Evolutionary conservation across 2,329 filamentous ascomycete genomes (phyloP).

Genomic region (Arthrobotrys sphaeroides): DNA sequence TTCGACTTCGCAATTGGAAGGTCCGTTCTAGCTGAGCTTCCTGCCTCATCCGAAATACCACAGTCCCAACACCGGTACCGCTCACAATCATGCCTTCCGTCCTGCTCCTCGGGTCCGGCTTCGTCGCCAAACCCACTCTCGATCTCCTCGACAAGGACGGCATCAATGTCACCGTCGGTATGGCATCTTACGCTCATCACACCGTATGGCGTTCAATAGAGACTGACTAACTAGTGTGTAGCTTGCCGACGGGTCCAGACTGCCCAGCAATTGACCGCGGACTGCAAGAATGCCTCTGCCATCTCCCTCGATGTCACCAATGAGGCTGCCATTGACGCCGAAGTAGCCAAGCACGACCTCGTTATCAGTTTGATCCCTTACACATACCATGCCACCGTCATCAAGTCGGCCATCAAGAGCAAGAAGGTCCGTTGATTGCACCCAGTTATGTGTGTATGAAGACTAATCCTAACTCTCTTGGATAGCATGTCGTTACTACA

Average conservation of each 20-base stretch:
- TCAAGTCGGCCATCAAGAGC: constrained; percentile 88
- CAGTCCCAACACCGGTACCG: constrained; percentile 4
- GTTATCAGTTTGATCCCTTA: constrained; percentile 88
- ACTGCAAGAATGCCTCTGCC: constrained; percentile 76
- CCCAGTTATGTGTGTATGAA: not conserved
- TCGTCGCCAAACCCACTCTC: constrained; percentile 69
- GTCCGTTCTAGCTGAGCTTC: not conserved
- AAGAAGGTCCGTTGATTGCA: constrained; percentile 70
- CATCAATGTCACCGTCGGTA: constrained; percentile 69
- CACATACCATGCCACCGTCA: constrained; percentile 85
- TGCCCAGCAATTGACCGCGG: constrained; percentile 77
- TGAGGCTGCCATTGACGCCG: constrained; percentile 78
- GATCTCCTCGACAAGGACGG: constrained; percentile 69
- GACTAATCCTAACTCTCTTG: not conserved
- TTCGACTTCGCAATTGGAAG: constrained; percentile 37
- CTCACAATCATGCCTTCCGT: constrained; percentile 58
- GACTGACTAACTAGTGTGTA: constrained; percentile 59
- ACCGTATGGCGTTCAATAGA: not conserved
- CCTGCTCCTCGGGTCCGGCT: constrained; percentile 66
- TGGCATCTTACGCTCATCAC: constrained; percentile 49
- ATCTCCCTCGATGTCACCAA: constrained; percentile 87
- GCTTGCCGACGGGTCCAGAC: constrained; percentile 83
- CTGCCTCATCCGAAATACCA: constrained; percentile 23
- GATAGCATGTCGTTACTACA: constrained; percentile 84
- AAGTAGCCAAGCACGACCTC: constrained; percentile 80